Evolutionary conservation across 257 asterid genomes (phyloP).

Genomic region (Solanum raphanifolium): DNA sequence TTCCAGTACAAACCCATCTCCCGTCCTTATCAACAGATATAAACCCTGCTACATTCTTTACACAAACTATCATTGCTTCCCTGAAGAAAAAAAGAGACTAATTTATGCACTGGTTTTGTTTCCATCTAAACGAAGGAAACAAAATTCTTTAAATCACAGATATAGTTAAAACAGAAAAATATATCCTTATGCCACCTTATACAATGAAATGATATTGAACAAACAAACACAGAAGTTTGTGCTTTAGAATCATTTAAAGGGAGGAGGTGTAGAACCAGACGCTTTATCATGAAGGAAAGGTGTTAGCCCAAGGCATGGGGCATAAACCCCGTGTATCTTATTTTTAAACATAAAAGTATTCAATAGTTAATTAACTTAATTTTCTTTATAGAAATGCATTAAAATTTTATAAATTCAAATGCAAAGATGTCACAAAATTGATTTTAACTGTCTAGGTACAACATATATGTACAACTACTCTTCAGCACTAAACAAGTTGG

Average conservation of each 20-base stretch:
- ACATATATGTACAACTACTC: background rate
- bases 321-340: background rate
- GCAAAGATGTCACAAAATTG: background rate
- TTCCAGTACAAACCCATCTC: constrained; percentile 56
- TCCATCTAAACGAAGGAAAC: background rate
- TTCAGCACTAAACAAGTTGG: background rate
- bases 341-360: background rate
- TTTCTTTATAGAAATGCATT: background rate
- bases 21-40: constrained; percentile 64
- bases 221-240: background rate
- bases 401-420: background rate
- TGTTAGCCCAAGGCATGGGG: background rate
- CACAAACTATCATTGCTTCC: constrained; percentile 60
- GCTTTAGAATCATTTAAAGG: background rate
- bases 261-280: background rate
- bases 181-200: background rate
- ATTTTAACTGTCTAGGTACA: background rate
- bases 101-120: background rate
- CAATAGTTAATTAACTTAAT: background rate
- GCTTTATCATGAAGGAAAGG: background rate
- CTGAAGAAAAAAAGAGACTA: constrained; percentile 21
- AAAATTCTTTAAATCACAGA: background rate
- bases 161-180: background rate
- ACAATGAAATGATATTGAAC: background rate
- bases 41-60: constrained; percentile 52